Conservation (phyloP, 163 green algal genomes). For the Smithsoniella earleae region DNA sequence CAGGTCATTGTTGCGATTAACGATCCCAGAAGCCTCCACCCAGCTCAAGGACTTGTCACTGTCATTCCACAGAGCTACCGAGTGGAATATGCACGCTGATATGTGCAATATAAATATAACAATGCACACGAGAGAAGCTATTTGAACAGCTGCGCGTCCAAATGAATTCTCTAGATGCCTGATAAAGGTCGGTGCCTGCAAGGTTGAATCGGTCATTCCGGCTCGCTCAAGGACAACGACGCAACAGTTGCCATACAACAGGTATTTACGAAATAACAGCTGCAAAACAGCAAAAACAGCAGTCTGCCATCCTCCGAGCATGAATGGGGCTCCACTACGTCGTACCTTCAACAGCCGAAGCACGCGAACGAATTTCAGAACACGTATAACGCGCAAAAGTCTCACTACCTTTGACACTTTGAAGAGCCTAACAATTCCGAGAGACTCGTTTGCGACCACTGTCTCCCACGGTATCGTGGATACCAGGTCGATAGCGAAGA, state of each 20-base stretch:
- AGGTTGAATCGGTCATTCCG: too few relatives aligned
- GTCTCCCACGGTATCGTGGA: constrained; percentile 36
- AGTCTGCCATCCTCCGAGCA: neutral
- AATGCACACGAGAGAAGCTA: constrained; percentile 34
- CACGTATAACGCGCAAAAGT: constrained; percentile 27
- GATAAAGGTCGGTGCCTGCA: constrained; percentile 13
- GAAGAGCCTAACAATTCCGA: constrained; percentile 35
- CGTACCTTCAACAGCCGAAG: neutral
- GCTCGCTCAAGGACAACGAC: too few relatives aligned
- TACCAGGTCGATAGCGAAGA: constrained; percentile 34
- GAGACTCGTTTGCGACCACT: constrained; percentile 26
- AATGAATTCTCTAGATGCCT: constrained; percentile 1
- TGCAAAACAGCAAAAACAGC: neutral
- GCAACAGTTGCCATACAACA: neutral
- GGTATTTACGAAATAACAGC: neutral
- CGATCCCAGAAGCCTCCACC: constrained; percentile 29
- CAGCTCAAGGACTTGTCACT: constrained; percentile 2
- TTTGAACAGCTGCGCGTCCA: neutral
- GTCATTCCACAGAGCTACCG: constrained; percentile 32
- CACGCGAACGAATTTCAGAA: constrained; percentile 8
- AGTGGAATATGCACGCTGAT: constrained; percentile 44
- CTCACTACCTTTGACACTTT: constrained; percentile 34
- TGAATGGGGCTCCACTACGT: neutral
- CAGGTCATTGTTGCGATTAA: neutral
- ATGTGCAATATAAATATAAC: constrained; percentile 40